Evolutionary conservation across 2,329 filamentous ascomycete species (phyloP), one percentile per base, ranked within the genome.

Genomic region (Cytospora schulzeri): DNA sequence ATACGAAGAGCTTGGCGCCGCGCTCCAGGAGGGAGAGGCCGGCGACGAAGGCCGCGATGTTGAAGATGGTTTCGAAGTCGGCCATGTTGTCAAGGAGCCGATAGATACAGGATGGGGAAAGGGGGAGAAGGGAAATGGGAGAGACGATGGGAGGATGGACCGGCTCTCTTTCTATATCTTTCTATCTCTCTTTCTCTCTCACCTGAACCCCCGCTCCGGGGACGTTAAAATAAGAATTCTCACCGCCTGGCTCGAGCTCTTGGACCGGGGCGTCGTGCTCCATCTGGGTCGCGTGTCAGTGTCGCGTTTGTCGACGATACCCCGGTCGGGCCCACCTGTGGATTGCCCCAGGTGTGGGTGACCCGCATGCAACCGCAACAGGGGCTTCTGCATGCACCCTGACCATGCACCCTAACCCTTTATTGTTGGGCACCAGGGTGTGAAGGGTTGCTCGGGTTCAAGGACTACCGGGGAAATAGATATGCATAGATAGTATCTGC

Each of bases 1-100:
- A 78, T 66, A 85, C 75, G 70, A 85, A 84, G 59, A 79, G 80
- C 70, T 85, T 81, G 26, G 82, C 81, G 11, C 81, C 82, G 66
- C 73, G 79, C 67, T 85, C 82, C 45, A 85, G 77, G 14, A 85
- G 69, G 67, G 83, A 83, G 0, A 83, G 73, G 1, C 76, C 76
- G 14, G 76, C 74, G 52, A 82, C 70, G 62, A 84, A 81, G 29
- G 74, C 73, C 19, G 75, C 76, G 45, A 75, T 69, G 66, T 80
- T 80, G 70, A 78, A 82, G 29, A 65, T 28, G 48, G 66, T 57
- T 15, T 67, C 65, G 9, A 57, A 54, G 24, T 15, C 28, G 38
- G 41, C 57, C 66, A 68, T 58, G 54, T 52, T 31, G 22, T 29
- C 22, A 2, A 28, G 19, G 24, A n/a, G n/a, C n/a, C n/a, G n/a